Evolutionary conservation across 1,284 basidiomycete genomes (phyloP).

Genomic region (Puccinia triticina): DNA sequence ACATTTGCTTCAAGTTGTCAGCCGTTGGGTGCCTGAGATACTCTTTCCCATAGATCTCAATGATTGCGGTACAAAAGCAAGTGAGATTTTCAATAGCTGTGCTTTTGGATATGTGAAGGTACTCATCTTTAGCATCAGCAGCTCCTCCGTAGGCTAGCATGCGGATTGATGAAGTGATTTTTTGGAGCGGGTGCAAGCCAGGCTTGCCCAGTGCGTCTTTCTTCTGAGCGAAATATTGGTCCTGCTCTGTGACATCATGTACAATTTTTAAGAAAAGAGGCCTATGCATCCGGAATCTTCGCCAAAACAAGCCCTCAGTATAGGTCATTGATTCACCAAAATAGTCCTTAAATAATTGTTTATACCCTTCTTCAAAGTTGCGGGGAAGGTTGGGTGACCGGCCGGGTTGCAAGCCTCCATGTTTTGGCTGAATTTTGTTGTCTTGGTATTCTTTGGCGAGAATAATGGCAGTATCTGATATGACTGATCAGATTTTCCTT

Average conservation of each 20-base stretch:
- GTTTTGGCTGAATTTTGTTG: slow-evolving; percentile 40
- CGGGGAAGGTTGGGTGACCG: not conserved
- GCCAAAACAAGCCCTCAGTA: not conserved
- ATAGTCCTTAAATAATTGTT: not conserved
- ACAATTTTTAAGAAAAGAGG: not conserved
- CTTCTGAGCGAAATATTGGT: not conserved
- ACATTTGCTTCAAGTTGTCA: not conserved
- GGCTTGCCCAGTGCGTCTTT: not conserved
- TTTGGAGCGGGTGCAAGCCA: slow-evolving; percentile 14
- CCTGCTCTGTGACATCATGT: too few relatives aligned
- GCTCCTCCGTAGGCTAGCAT: not conserved
- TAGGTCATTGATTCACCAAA: not conserved
- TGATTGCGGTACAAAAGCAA: not conserved
- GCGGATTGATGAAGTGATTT: slow-evolving; percentile 9
- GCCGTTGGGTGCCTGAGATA: not conserved
- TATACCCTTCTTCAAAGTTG: not conserved
- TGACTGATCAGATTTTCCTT: too few relatives aligned
- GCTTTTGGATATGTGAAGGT: not conserved
- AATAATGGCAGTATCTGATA: too few relatives aligned
- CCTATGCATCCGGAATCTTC: not conserved
- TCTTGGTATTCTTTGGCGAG: not conserved
- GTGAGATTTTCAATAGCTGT: not conserved
- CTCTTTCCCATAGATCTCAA: slow-evolving; percentile 1
- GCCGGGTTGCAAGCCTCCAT: too few relatives aligned
- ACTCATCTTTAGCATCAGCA: not conserved